phyloP scores from a whole-genome alignment of 2,329 filamentous ascomycete species.

The Penicillium sp. region DNA sequence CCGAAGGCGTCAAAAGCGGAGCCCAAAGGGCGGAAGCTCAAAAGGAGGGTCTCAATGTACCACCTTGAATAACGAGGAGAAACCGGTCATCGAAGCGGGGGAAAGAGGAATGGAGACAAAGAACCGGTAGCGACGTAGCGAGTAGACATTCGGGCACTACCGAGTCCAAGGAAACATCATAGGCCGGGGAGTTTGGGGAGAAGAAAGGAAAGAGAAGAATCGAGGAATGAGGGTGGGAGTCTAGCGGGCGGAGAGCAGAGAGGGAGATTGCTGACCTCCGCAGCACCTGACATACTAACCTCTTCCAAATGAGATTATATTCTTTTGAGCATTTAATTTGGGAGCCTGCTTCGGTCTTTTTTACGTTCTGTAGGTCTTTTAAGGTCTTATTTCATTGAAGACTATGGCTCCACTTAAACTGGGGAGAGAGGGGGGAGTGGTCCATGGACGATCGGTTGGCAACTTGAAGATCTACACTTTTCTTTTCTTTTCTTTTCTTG shows the following conservation, averaged over 20 bases:
- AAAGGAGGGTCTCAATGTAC: slow-evolving; percentile 35
- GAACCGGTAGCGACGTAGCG: slow-evolving; percentile 12
- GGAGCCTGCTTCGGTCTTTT: neutral
- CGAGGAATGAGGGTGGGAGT: slow-evolving; percentile 6
- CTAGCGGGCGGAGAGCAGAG: slow-evolving; percentile 3
- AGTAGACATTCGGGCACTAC: slow-evolving; percentile 18
- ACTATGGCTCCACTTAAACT: slow-evolving; percentile 5
- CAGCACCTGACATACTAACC: slow-evolving; percentile 13
- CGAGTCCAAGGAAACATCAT: slow-evolving; percentile 17
- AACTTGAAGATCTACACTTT: slow-evolving; percentile 2
- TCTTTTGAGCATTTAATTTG: neutral
- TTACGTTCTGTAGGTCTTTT: neutral
- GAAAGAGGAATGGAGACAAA: slow-evolving; percentile 19
- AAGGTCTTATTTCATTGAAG: neutral
- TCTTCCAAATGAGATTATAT: neutral
- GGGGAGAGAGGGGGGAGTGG: neutral
- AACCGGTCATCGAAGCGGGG: slow-evolving; percentile 44
- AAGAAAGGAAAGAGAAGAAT: slow-evolving; percentile 13
- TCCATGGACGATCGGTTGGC: slow-evolving; percentile 5
- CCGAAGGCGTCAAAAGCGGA: slow-evolving; percentile 27
- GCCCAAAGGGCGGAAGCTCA: slow-evolving; percentile 23
- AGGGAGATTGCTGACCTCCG: slow-evolving; percentile 5
- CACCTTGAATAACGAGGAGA: slow-evolving; percentile 22
- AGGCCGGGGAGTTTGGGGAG: slow-evolving; percentile 9
- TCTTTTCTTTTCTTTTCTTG: neutral